Conservation (phyloP, 352 stramenopile species). For the Globisporangium okanoganense region DNA sequence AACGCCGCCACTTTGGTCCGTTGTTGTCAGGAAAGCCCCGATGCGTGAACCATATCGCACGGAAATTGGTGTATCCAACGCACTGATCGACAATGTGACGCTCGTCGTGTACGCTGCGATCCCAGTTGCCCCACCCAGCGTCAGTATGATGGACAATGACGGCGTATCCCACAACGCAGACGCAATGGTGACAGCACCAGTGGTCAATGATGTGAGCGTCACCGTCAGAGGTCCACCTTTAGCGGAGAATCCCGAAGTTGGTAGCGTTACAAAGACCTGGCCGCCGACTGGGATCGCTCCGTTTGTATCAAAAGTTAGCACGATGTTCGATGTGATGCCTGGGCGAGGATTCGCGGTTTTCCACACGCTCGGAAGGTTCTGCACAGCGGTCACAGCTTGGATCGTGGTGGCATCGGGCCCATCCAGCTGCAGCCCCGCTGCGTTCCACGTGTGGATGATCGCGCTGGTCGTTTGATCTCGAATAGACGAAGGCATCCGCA, state of each 20-base stretch:
- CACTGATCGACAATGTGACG: conserved; percentile 32
- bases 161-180: conserved; percentile 26
- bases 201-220: not conserved
- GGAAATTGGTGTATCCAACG: conserved; percentile 37
- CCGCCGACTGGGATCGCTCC: conserved; percentile 35
- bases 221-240: conserved; percentile 7
- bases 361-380: conserved; percentile 31
- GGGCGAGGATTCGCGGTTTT: conserved; percentile 35
- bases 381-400: conserved; percentile 32
- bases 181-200: not conserved
- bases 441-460: conserved; percentile 49
- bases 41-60: conserved; percentile 22
- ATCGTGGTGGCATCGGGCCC: conserved; percentile 28
- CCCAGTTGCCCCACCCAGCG: conserved; percentile 4
- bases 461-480: conserved; percentile 19
- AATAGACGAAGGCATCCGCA: conserved; percentile 49
- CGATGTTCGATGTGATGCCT: conserved; percentile 38
- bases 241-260: conserved; percentile 33
- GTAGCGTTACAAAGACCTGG: conserved; percentile 33
- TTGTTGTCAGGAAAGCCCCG: conserved; percentile 32
- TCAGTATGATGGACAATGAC: conserved; percentile 17
- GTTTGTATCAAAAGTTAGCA: conserved; percentile 44
- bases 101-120: conserved; percentile 30
- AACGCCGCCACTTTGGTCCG: conserved; percentile 27
- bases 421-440: conserved; percentile 33